Base-by-base conservation (phyloP, 192 early-diverging fungal species). In the Entomortierella parvispora region DNA sequence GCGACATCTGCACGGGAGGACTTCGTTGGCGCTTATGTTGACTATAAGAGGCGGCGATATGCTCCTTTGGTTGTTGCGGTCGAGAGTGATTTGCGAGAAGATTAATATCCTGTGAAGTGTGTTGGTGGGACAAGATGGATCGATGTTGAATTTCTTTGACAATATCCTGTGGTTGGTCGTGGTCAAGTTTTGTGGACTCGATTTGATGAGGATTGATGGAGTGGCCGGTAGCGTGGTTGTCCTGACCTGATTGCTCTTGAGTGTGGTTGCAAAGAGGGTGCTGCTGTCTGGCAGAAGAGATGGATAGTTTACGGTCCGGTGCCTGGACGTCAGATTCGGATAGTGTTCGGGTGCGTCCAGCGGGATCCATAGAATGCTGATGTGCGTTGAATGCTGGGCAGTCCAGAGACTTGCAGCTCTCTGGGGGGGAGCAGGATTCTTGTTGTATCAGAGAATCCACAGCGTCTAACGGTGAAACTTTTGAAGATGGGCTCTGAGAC, bases 1-100 rank as follows among this genome's bases (percentile, higher is more conserved):
- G n/a, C 23, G 52, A 28, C 28, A 40, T 42, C n/a, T 69, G 57
- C 0, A 55, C 52, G 12, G 46, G 61, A 25, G 62, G 74, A 23
- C 74, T 77, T 52, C 74, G 61, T 18, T 77, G 74, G 31, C 74
- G 74, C 40, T 77, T 77, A 46, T 77, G 65, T 15, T 54, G 63
- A 34, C 23, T 40, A 40, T 9, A 40, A 40, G 50, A 14, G 31
- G 54, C n/a, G 3, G 28, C 20, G 28, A 15, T 63, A 49, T 71
- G 33, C 55, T 54, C 47, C 60, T 61, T 20, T 20, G 56, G 40
- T 20, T 53, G 50, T 17, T 59, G 63, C 12, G 62, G 22, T 48
- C 52, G 43, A 28, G 71, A 60, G 26, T 50, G n/a, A n/a, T n/a
- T n/a, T n/a, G 40, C 0, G 58, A 42, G 18, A 32, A 25, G 37